These are phyloP conservation scores for Clathrospora elynae DNA, from an alignment of 2,329 filamentous ascomycete genomes.

Conservation along the genomic window DNA sequence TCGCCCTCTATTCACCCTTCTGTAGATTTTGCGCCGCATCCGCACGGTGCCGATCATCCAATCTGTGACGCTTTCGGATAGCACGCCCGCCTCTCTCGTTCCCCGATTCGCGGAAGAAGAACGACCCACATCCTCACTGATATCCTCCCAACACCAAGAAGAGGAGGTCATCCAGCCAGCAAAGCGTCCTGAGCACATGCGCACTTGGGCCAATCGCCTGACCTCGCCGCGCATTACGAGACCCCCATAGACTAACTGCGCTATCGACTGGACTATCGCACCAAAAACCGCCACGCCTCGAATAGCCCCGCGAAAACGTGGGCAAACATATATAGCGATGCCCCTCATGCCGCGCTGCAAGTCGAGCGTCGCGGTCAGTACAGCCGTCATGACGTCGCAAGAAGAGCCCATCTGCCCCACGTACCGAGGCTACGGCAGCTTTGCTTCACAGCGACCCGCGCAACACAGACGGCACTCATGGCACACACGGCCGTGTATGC, in stretches of 20 bases:
- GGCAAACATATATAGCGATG: conserved; percentile 27
- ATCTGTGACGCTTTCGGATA: conserved; percentile 22
- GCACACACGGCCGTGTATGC: conserved; percentile 52
- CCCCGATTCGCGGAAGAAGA: conserved; percentile 24
- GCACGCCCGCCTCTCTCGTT: conserved; percentile 18
- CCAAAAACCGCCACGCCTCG: conserved; percentile 28
- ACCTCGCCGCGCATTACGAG: conserved; percentile 10
- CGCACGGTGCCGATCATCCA: conserved; percentile 18
- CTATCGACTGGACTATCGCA: conserved; percentile 9
- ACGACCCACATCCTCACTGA: conserved; percentile 23
- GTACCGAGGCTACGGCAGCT: conserved; percentile 46
- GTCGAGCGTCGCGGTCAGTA: conserved; percentile 32
- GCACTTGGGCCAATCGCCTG: conserved; percentile 24
- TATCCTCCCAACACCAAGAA: conserved; percentile 20
- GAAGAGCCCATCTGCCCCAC: conserved; percentile 51
- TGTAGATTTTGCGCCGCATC: conserved; percentile 9
- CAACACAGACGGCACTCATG: conserved; percentile 55
- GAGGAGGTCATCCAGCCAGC: conserved; percentile 24
- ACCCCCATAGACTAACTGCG: conserved; percentile 19
- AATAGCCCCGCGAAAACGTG: conserved; percentile 23
- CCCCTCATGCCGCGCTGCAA: conserved; percentile 32
- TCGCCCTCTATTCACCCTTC: conserved; percentile 4
- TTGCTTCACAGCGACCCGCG: conserved; percentile 20
- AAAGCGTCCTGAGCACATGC: conserved; percentile 28
- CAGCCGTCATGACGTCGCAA: conserved; percentile 45